Base-by-base conservation (phyloP, 2,329 filamentous ascomycete species). In the Blastomyces silverae region DNA sequence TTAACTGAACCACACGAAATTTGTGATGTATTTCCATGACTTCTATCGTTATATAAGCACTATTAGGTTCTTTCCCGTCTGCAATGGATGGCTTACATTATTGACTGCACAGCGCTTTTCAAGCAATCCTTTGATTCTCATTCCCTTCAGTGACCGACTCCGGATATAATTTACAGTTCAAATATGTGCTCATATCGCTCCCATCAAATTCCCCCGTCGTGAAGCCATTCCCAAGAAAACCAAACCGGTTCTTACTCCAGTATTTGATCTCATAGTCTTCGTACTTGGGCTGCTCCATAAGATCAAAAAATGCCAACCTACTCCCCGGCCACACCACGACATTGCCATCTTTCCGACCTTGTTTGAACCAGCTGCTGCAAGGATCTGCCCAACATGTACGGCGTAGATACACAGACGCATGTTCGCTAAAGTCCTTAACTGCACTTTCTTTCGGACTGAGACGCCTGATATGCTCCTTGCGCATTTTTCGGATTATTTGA, bases 311-410 rank as follows among this genome's bases (percentile, higher is more conserved):
- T 0, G 65, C 64, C 22, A 73, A 62, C 20, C 70, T 64, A 15
- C 62, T 68, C 37, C 70, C 71, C 11, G 71, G 71, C 69, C 70
- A 73, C 52, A 71, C 65, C 31, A 67, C 68, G 42, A 69, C 63
- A 34, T 67, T 67, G 11, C 70, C 70, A 52, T 68, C 68, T 62
- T 66, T 67, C 48, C 62, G 67, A 13, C 70, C 70, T 55, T 71
- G 70, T 63, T 68, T 68, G 61, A 67, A 69, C 68, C 68, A 62
- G 66, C 70, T 48, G 66, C 70, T 64, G 48, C 68, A 69, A 10
- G 63, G 62, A 39, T 66, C 65, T 6, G 65, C 61, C 64, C 66
- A 69, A 37, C 64, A 62, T 10, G 66, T 66, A 61, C 65, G 65
- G 25, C 65, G 52, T 31, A 69, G 42, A 34, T 66, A 67, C 28